Base-by-base conservation (phyloP, 345 rosid species). In the Pugionium dolabratum region DNA sequence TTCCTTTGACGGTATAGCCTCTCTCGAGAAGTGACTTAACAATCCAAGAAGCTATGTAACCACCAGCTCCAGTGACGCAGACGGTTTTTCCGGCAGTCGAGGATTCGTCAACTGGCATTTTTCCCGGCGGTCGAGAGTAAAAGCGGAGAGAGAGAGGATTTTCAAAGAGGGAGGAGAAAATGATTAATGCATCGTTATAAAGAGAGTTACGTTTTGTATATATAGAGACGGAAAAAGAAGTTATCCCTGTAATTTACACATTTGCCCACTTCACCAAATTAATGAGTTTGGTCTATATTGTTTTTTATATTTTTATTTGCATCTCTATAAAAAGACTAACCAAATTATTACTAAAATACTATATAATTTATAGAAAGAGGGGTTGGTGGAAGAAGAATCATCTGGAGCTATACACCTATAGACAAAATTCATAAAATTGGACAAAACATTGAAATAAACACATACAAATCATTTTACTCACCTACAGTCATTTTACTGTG, bases 51-150 rank as follows among this genome's bases (percentile, higher is more conserved):
- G 96, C 99, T 50, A 94, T 83, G 76, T 90, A 94, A 37, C 99
- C 99, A 39, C 88, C 97, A 4, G 99, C 99, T 46, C 99, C 99
- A 73, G 99, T 94, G 75, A 94, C 95, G 69, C 97, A 94, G 1
- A 90, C 73, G 41, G 86, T 84, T 47, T 75, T 82, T n/a, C 87
- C 80, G 34, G 72, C 69, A 35, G 80, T 74, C 11, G 83, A 73
- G 1, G 73, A 50, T 57, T 40, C 64, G 74, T 75, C 81, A 26
- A 77, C 70, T 4, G 84, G 82, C 93, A 86, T 86, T 51, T 28
- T 76, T 4, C 3, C 10, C 50, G 46, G 54, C 6, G 29, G 35
- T 35, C 5, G 18, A 34, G 44, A 3, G 25, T 36, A 5, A 5
- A 18, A 18, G 18, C 18, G 18, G 18, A 18, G 18, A 18, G 18